Conservation (phyloP, 352 stramenopile species). For the Halophytophthora batemanensis region DNA sequence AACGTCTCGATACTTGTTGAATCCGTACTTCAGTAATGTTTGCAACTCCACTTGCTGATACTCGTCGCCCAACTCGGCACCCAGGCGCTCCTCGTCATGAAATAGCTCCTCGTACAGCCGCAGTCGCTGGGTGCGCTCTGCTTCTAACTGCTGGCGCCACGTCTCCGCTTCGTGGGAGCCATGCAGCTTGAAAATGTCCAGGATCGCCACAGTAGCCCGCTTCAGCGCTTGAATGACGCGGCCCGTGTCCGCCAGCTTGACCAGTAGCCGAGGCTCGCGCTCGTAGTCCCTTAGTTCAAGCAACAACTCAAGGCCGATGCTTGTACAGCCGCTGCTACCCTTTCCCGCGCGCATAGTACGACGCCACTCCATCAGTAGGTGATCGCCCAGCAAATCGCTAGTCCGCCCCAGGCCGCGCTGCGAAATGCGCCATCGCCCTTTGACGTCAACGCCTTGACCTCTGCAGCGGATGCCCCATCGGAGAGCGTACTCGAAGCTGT, state of each 20-base stretch:
- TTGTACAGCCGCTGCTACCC: neutral
- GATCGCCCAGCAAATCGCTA: neutral
- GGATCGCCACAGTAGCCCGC: neutral
- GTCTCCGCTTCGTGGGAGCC: neutral
- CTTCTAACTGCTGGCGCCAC: neutral
- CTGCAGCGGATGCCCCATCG: too few relatives aligned
- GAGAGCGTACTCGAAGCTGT: too few relatives aligned
- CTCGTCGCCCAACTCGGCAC: slow-evolving; percentile 8
- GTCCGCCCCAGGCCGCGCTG: neutral
- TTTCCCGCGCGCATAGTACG: neutral
- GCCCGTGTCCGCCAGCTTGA: slow-evolving; percentile 12
- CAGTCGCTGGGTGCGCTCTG: neutral
- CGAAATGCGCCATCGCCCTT: slow-evolving; percentile 2
- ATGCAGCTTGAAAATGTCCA: neutral
- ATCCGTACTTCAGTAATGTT: slow-evolving; percentile 7
- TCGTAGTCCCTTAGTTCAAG: slow-evolving; percentile 2
- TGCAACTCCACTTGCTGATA: slow-evolving; percentile 12
- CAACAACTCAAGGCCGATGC: neutral
- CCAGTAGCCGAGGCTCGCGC: slow-evolving; percentile 8
- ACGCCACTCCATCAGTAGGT: too few relatives aligned
- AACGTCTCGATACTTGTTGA: too few relatives aligned
- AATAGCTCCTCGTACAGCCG: slow-evolving; percentile 4
- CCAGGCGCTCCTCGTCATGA: neutral
- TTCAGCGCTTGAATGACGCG: slow-evolving; percentile 5
- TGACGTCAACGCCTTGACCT: too few relatives aligned